Evolutionary conservation across 495 filamentous ascomycete species (phyloP).

Genomic region (Physcia stellaris): DNA sequence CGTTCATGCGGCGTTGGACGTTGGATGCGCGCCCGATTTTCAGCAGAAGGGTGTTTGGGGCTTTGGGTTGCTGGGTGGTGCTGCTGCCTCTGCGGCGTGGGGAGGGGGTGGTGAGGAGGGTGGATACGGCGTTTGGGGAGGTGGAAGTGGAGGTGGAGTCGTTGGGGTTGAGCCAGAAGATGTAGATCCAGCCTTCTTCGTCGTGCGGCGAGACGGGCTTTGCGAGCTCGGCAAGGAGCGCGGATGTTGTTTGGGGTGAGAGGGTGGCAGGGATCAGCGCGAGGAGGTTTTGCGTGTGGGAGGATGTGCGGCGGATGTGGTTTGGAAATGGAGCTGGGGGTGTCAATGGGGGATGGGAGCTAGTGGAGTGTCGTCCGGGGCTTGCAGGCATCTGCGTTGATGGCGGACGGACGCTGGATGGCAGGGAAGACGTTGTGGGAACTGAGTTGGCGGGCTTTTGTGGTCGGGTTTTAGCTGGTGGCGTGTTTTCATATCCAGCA

Average conservation of each 20-base stretch:
- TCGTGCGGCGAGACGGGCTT: slow-evolving; percentile 70
- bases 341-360: background rate
- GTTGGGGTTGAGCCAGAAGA: slow-evolving; percentile 75
- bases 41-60: slow-evolving; percentile 52
- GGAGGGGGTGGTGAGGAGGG: slow-evolving; percentile 36
- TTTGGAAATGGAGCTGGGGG: slow-evolving; percentile 19
- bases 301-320: slow-evolving; percentile 30
- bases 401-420: slow-evolving; percentile 7
- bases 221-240: slow-evolving; percentile 57
- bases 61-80: slow-evolving; percentile 20
- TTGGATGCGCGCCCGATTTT: slow-evolving; percentile 90
- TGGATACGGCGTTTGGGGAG: slow-evolving; percentile 42
- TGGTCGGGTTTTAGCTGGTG: slow-evolving; percentile 5
- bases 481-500: slow-evolving; percentile 3
- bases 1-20: slow-evolving; percentile 77
- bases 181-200: slow-evolving; percentile 91
- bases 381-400: slow-evolving; percentile 4
- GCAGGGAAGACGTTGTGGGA: background rate
- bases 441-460: background rate
- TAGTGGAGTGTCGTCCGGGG: slow-evolving; percentile 1
- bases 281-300: slow-evolving; percentile 34
- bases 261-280: slow-evolving; percentile 52
- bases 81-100: slow-evolving; percentile 32
- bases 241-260: slow-evolving; percentile 49
- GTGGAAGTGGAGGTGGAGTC: slow-evolving; percentile 26